Base-by-base conservation (phyloP, 2,329 filamentous ascomycete genomes). In the Cladobotryum protrusum region DNA sequence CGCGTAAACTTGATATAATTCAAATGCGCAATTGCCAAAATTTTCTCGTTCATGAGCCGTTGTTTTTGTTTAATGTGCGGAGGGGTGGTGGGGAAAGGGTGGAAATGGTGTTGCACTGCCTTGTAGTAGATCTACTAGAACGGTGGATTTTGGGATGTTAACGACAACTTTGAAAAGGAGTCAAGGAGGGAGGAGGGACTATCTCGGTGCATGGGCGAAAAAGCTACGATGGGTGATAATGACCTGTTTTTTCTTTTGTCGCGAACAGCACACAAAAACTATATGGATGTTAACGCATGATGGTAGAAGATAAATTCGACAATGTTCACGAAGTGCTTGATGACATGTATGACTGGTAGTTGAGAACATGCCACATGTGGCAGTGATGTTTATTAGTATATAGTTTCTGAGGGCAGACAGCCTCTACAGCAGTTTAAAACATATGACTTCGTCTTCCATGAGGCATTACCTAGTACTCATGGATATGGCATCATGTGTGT, bases 1-100 rank as follows among this genome's bases (percentile, higher is more conserved):
- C 35, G 57, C 63, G 32, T 67, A 61, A 50, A 50, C 18, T 17
- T 47, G 48, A 48, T 19, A 15, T 19, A 41, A 8, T 24, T 29
- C 24, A 29, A 29, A 29, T 29, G 24, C 24, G 24, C 24, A 4
- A 29, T 8, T 29, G 20, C 11, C 24, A 5, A 4, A 4, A 29
- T 29, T 29, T 29, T 29, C 11, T 8, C 24, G 24, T 29, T 29
- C 11, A 29, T 29, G 24, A 29, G 24, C 24, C 24, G 24, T 29
- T 29, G 24, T 29, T 29, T 29, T 29, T 29, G 24, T 29, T 29
- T 29, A 29, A 45, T 42, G 48, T n/a, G 35, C 7, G 14, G 14
- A 37, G 35, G 14, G 35, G 3, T 14, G 35, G 35, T n/a, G n/a
- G n/a, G n/a, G n/a, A n/a, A n/a, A n/a, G n/a, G n/a, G n/a, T n/a